These are phyloP conservation scores for Solanum pinnatisectum DNA, from an alignment of 257 asterid species.

Conservation along the genomic window DNA sequence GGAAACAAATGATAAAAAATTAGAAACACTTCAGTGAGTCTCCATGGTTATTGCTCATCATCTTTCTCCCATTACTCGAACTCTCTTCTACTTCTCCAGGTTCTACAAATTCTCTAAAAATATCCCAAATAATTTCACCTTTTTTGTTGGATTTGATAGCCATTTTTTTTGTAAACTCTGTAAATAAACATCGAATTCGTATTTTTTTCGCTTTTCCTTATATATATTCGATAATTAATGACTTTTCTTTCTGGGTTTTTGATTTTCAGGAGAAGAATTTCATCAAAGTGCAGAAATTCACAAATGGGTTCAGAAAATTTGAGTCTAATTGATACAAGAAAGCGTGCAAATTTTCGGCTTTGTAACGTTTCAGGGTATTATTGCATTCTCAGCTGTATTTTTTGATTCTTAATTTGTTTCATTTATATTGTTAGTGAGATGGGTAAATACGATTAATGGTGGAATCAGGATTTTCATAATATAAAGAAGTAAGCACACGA, in stretches of 20 bases:
- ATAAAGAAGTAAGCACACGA: neutral
- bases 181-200: neutral
- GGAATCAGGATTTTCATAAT: neutral
- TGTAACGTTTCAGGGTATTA: conserved; percentile 47
- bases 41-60: neutral
- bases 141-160: neutral
- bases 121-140: neutral
- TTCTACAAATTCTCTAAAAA: conserved; percentile 10
- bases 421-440: neutral
- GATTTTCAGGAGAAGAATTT: neutral
- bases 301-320: conserved; percentile 37
- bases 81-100: conserved; percentile 7
- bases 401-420: neutral
- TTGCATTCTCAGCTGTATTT: neutral
- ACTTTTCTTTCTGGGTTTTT: neutral
- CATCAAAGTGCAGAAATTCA: neutral
- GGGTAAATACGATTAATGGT: neutral
- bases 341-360: conserved; percentile 31
- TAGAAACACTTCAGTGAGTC: neutral
- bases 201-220: neutral
- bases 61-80: conserved; percentile 16
- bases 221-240: neutral
- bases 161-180: neutral
- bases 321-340: conserved; percentile 21
- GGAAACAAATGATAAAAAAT: too few relatives aligned